These are phyloP conservation scores for Rhododendron ovatum DNA, from an alignment of 148 eudicot genomes.

Conservation along the genomic window DNA sequence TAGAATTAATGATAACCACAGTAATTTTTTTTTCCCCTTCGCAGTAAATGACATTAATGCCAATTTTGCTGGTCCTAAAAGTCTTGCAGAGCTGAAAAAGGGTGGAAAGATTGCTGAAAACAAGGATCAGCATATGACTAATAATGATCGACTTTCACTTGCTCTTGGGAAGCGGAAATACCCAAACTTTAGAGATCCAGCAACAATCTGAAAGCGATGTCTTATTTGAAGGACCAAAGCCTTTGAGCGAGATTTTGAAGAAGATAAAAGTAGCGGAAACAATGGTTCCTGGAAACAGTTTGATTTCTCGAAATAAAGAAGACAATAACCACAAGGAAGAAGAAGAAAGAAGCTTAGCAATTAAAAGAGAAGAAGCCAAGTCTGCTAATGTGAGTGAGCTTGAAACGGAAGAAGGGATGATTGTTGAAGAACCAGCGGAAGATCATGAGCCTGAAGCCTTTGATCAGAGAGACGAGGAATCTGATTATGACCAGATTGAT, in stretches of 20 bases:
- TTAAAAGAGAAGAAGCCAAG: conserved; percentile 22
- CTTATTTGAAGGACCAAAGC: conserved; percentile 90
- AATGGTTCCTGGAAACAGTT: conserved; percentile 9
- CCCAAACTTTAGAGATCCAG: conserved; percentile 28
- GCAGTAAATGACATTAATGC: conserved; percentile 17
- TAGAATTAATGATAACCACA: not conserved
- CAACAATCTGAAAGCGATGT: conserved; percentile 33
- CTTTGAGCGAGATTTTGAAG: conserved; percentile 86
- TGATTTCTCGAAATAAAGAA: not conserved
- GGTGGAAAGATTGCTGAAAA: conserved; percentile 33
- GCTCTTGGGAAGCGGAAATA: conserved; percentile 54
- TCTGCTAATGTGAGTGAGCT: conserved; percentile 14
- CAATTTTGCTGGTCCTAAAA: conserved; percentile 54
- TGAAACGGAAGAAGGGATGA: conserved; percentile 34
- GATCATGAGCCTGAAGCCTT: conserved; percentile 40
- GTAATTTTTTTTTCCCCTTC: not conserved
- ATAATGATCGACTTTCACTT: conserved; percentile 23
- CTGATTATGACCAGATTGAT: conserved; percentile 58
- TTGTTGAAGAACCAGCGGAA: conserved; percentile 29
- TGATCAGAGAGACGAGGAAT: conserved; percentile 53
- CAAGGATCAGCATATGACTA: conserved; percentile 27
- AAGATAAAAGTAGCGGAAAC: conserved; percentile 48
- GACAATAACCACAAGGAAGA: conserved; percentile 7
- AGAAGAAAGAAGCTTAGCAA: not conserved
- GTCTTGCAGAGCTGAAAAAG: conserved; percentile 55